A percentile compares a stretch with the other conserved stretches of the same genome.
These are phyloP conservation scores for Serendipita vermifera DNA, from an alignment of 768 basidiomycete genomes.

Conservation along the genomic window DNA sequence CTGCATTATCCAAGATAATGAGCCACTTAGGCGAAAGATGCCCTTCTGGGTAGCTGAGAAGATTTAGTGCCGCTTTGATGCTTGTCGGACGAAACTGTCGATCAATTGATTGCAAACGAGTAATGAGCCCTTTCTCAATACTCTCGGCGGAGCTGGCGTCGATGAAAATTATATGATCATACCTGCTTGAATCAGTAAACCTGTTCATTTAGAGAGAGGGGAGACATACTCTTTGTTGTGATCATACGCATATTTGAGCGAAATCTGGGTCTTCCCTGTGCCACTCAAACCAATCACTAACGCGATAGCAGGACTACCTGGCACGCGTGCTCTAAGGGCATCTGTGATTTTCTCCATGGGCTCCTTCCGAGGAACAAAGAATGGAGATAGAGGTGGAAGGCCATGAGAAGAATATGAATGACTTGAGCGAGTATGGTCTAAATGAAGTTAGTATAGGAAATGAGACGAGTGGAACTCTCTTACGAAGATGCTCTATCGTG, in stretches of 20 bases:
- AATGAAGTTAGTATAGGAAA: too few relatives aligned
- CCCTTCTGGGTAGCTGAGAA: neutral
- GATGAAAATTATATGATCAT: neutral
- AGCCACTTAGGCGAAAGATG: neutral
- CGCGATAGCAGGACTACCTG: too few relatives aligned
- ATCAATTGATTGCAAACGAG: neutral
- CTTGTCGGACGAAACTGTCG: neutral
- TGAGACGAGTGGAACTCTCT: too few relatives aligned
- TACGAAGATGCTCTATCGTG: too few relatives aligned
- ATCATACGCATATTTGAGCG: too few relatives aligned
- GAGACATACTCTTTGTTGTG: too few relatives aligned
- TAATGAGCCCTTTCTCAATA: neutral
- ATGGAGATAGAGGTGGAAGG: neutral
- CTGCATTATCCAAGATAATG: neutral
- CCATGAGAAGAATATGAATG: neutral
- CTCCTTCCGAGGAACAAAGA: neutral
- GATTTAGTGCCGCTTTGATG: neutral
- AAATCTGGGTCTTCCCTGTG: too few relatives aligned
- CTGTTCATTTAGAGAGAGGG: too few relatives aligned
- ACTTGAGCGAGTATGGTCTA: too few relatives aligned
- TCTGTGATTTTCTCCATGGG: neutral
- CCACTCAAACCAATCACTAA: too few relatives aligned
- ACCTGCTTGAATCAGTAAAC: neutral
- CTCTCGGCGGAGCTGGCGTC: neutral
- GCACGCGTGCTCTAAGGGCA: too few relatives aligned